These are phyloP conservation scores for Malus hybrid DNA, from an alignment of 331 rosid genomes.

Conservation along the genomic window DNA sequence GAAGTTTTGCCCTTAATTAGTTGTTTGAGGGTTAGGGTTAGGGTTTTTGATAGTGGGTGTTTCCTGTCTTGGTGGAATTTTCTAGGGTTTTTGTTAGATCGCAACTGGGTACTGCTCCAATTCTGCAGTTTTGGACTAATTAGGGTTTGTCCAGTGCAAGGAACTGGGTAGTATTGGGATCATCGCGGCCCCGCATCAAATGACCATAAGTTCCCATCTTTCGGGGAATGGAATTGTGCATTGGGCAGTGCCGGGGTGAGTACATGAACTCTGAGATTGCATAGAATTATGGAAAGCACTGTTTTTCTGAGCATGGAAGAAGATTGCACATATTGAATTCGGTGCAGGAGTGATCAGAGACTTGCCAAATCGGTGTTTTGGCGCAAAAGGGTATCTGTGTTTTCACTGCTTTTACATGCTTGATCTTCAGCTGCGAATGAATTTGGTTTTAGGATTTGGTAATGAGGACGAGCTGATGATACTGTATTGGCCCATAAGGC, in stretches of 20 bases:
- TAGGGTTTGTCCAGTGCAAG: conserved; percentile 54
- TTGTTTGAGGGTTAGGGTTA: conserved; percentile 23
- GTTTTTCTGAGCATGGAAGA: conserved; percentile 59
- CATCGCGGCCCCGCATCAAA: conserved; percentile 15
- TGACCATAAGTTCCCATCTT: conserved; percentile 52
- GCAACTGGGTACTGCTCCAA: conserved; percentile 39
- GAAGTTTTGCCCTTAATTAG: not conserved
- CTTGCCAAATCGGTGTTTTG: not conserved
- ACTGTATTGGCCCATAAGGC: conserved; percentile 24
- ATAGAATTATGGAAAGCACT: conserved; percentile 34
- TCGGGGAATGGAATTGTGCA: conserved; percentile 25
- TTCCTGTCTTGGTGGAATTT: conserved; percentile 28
- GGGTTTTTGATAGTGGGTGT: conserved; percentile 48
- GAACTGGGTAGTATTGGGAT: conserved; percentile 25
- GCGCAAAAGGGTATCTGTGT: conserved; percentile 19
- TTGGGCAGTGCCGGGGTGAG: conserved; percentile 31
- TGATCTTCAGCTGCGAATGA: conserved; percentile 31
- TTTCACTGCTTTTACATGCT: conserved; percentile 23
- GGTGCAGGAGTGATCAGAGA: conserved; percentile 37
- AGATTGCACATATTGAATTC: conserved; percentile 45
- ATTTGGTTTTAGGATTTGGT: conserved; percentile 23
- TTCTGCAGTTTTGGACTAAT: conserved; percentile 29
- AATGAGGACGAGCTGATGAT: conserved; percentile 32
- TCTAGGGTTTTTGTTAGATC: conserved; percentile 83
- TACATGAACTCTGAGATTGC: conserved; percentile 43